phyloP scores from a whole-genome alignment of 2,329 filamentous ascomycete genomes.

The Xylariales sp. region DNA sequence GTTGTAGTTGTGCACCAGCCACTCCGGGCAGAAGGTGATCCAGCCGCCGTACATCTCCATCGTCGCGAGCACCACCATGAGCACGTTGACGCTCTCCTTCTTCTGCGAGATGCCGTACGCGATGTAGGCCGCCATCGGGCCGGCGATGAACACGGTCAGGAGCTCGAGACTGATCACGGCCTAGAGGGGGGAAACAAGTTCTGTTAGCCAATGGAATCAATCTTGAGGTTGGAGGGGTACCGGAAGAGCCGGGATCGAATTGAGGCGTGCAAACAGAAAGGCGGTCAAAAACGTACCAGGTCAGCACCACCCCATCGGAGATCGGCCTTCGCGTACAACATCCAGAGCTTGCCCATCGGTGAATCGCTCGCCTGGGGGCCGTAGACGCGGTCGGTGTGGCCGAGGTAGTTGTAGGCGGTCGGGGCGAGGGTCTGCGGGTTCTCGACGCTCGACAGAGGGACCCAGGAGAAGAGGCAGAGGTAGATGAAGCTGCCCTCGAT shows the following conservation, averaged over 20 bases:
- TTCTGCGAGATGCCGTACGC: slow-evolving; percentile 69
- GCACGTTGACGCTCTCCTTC: slow-evolving; percentile 66
- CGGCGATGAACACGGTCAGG: slow-evolving; percentile 72
- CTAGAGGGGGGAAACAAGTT: slow-evolving; percentile 44
- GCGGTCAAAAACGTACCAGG: slow-evolving; percentile 54
- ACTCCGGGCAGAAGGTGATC: slow-evolving; percentile 79
- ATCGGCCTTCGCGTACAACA: slow-evolving; percentile 75
- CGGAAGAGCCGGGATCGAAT: slow-evolving; percentile 8
- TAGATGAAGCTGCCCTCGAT: slow-evolving; percentile 93
- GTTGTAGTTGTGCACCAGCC: slow-evolving; percentile 71
- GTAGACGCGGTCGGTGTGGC: slow-evolving; percentile 61
- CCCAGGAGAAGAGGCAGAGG: slow-evolving; percentile 84
- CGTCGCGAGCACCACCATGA: slow-evolving; percentile 74
- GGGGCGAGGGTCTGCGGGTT: slow-evolving; percentile 57
- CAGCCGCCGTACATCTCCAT: slow-evolving; percentile 76
- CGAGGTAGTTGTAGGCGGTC: slow-evolving; percentile 65
- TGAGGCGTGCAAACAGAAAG: slow-evolving; percentile 23
- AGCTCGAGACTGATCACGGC: slow-evolving; percentile 73
- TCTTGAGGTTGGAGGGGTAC: not conserved
- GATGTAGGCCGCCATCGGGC: slow-evolving; percentile 68
- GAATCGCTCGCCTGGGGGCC: slow-evolving; percentile 68
- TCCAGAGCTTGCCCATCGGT: slow-evolving; percentile 71
- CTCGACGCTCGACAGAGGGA: slow-evolving; percentile 52
- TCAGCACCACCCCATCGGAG: slow-evolving; percentile 72
- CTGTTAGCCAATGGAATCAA: slow-evolving; percentile 1